Percentiles rank a stretch among this genome's conserved stretches.
Conservation (phyloP, 1,284 basidiomycete genomes). For the Blastosporella zonata region DNA sequence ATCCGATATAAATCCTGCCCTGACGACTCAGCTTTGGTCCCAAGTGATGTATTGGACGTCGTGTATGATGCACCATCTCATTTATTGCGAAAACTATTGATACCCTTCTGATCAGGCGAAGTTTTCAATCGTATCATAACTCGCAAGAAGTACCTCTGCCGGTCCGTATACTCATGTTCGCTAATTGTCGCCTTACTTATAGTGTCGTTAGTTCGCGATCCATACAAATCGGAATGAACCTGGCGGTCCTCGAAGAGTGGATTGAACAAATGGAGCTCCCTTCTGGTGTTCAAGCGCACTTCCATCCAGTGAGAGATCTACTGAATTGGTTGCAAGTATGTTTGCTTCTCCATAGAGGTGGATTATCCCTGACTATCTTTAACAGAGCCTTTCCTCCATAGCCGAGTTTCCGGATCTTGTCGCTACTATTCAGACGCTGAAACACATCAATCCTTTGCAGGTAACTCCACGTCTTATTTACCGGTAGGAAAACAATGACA, state of each 20-base stretch:
- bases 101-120: slow-evolving; percentile 58
- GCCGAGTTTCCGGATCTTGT: slow-evolving; percentile 85
- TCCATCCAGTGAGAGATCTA: slow-evolving; percentile 83
- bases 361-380: slow-evolving; percentile 8
- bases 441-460: slow-evolving; percentile 88
- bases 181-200: slow-evolving; percentile 4
- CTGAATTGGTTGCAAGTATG: slow-evolving; percentile 83
- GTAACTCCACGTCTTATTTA: slow-evolving; percentile 32
- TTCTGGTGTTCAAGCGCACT: slow-evolving; percentile 74
- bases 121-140: slow-evolving; percentile 93
- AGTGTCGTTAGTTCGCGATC: slow-evolving; percentile 64
- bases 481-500: slow-evolving; percentile 4
- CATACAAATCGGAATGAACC: slow-evolving; percentile 87
- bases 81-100: slow-evolving; percentile 1
- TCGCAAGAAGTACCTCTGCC: slow-evolving; percentile 90
- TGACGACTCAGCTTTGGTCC: slow-evolving; percentile 90
- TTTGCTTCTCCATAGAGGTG: background rate
- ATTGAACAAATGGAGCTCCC: slow-evolving; percentile 80
- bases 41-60: slow-evolving; percentile 94
- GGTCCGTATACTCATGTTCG: slow-evolving; percentile 41
- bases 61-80: slow-evolving; percentile 44
- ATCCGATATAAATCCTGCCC: slow-evolving; percentile 88
- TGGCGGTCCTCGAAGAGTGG: slow-evolving; percentile 91
- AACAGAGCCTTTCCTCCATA: slow-evolving; percentile 80
- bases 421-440: slow-evolving; percentile 86